A percentile compares a stretch with the other conserved stretches of the same genome.
These are phyloP conservation scores for Kodamaea sagamina DNA, from an alignment of 805 yeast genomes.

Conservation along the genomic window DNA sequence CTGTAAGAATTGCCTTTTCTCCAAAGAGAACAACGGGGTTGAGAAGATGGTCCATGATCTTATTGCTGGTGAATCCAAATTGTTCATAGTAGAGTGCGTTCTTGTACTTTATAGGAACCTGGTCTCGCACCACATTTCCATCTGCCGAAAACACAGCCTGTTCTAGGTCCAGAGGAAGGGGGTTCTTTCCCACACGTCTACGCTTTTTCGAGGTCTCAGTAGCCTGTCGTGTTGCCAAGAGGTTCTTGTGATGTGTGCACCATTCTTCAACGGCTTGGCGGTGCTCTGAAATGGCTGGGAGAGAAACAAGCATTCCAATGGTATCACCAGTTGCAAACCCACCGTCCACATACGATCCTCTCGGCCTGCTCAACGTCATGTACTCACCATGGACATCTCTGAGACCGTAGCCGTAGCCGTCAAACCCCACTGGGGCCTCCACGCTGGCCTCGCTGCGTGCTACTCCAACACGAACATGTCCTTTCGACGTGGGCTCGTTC, in stretches of 20 bases:
- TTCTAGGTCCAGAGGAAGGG: slow-evolving; percentile 4
- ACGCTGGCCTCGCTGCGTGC: slow-evolving; percentile 83
- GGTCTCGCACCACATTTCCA: slow-evolving; percentile 68
- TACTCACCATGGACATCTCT: slow-evolving; percentile 77
- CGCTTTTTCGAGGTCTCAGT: slow-evolving; percentile 15
- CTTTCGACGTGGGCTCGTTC: slow-evolving; percentile 25
- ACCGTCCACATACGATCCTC: slow-evolving; percentile 35
- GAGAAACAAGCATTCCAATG: slow-evolving; percentile 70
- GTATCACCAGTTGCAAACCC: slow-evolving; percentile 77
- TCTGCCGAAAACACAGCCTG: slow-evolving; percentile 15
- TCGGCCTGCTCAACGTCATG: slow-evolving; percentile 73
- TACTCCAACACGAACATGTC: slow-evolving; percentile 81
- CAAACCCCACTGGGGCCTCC: slow-evolving; percentile 95
- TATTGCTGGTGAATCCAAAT: slow-evolving; percentile 72
- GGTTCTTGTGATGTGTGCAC: slow-evolving; percentile 7
- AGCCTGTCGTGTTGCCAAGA: slow-evolving; percentile 8
- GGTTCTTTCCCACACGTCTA: slow-evolving; percentile 14
- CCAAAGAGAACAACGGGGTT: slow-evolving; percentile 74
- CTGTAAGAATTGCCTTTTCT: slow-evolving; percentile 54
- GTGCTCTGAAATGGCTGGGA: slow-evolving; percentile 60
- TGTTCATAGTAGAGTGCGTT: slow-evolving; percentile 80
- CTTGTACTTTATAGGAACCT: slow-evolving; percentile 83
- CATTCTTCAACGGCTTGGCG: slow-evolving; percentile 32
- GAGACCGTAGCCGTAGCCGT: slow-evolving; percentile 90
- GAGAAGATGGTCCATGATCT: slow-evolving; percentile 69